Evolutionary conservation across 208 protist genomes (phyloP).

Genomic region (Herpetomonas tarakana): DNA sequence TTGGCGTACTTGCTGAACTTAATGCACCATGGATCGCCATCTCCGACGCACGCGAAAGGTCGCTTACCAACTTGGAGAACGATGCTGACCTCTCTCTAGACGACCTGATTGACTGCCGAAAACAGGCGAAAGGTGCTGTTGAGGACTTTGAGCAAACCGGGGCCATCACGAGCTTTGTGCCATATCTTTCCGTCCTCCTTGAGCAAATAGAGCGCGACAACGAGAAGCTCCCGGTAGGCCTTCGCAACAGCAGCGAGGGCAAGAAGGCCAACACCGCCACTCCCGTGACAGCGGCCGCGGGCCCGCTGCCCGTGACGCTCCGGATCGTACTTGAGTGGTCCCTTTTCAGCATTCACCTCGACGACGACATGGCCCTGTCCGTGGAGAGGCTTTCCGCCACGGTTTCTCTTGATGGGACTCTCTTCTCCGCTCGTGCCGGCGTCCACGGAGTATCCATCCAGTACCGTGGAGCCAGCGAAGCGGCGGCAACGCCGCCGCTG

Average conservation of each 20-base stretch:
- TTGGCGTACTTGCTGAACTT: slow-evolving; percentile 12
- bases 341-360: background rate
- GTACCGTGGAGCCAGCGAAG: background rate
- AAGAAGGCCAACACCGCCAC: no score
- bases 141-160: background rate
- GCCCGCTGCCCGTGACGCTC: background rate
- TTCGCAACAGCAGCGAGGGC: no score
- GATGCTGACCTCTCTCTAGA: slow-evolving; percentile 5
- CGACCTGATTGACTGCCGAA: slow-evolving; percentile 9
- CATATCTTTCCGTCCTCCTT: background rate
- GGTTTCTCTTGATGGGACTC: background rate
- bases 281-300: background rate
- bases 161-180: background rate
- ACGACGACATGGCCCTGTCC: background rate
- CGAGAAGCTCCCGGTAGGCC: no score
- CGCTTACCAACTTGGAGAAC: background rate
- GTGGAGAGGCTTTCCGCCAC: background rate
- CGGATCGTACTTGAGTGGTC: background rate
- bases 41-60: background rate
- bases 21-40: slow-evolving; percentile 25
- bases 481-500: background rate
- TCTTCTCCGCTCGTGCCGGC: background rate
- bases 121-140: background rate
- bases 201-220: background rate
- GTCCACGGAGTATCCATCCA: background rate